These are phyloP conservation scores for Colletotrichum tropicale DNA, from an alignment of 2,329 filamentous ascomycete genomes.

Conservation along the genomic window DNA sequence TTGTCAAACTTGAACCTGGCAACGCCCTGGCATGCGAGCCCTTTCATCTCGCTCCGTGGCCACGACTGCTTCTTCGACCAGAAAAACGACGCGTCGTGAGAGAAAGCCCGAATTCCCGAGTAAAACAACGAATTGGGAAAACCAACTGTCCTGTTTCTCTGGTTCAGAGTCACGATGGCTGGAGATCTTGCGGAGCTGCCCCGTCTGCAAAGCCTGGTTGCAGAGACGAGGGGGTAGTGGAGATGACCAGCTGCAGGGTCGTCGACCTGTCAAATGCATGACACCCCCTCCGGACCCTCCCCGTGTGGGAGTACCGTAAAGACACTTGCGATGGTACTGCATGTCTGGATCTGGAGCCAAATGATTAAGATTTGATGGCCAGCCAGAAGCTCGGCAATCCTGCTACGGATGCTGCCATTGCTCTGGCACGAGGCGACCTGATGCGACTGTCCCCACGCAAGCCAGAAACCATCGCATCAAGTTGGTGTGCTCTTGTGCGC, in stretches of 20 bases:
- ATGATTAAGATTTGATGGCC: constrained; percentile 1
- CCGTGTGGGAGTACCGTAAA: neutral
- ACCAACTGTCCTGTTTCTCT: neutral
- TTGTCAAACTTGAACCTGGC: neutral
- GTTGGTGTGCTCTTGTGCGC: neutral
- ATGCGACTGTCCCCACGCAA: neutral
- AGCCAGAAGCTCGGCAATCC: constrained; percentile 1
- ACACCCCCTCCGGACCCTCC: neutral
- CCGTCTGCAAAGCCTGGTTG: neutral
- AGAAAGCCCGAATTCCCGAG: neutral
- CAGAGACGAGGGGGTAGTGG: neutral
- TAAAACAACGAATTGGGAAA: neutral
- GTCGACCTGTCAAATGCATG: neutral
- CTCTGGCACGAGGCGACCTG: neutral
- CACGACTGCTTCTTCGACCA: neutral
- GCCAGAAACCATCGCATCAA: constrained; percentile 1
- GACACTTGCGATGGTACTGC: neutral
- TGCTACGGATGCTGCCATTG: neutral
- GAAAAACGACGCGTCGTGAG: neutral
- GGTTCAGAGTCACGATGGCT: neutral
- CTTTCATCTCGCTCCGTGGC: neutral
- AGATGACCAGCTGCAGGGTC: constrained; percentile 1
- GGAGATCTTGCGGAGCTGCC: neutral
- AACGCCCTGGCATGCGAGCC: neutral
- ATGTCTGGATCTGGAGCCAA: neutral